A percentile compares a stretch with the other conserved stretches of the same genome.
These are phyloP conservation scores for Penicillium sp. DNA, from an alignment of 2,329 filamentous ascomycete species.

Conservation along the genomic window DNA sequence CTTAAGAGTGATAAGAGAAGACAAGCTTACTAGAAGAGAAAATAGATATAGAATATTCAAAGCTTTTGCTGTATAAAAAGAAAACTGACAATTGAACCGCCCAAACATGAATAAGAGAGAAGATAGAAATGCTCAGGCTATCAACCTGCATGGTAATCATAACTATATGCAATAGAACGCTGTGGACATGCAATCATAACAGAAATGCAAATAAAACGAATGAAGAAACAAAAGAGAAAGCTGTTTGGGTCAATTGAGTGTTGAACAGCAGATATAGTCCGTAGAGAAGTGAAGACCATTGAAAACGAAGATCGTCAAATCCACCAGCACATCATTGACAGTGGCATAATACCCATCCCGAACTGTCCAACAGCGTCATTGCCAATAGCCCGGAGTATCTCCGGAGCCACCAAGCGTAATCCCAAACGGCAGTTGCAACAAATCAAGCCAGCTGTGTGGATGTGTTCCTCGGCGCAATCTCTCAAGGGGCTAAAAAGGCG, in stretches of 20 bases:
- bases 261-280: background rate
- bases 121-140: background rate
- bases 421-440: background rate
- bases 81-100: slow-evolving; percentile 3
- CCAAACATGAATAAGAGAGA: background rate
- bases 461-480: background rate
- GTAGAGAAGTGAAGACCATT: background rate
- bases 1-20: background rate
- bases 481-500: background rate
- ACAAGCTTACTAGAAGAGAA: no score
- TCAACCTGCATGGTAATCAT: slow-evolving; percentile 4
- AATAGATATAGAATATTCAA: background rate
- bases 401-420: background rate
- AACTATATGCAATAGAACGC: slow-evolving; percentile 9
- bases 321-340: background rate
- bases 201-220: slow-evolving; percentile 4
- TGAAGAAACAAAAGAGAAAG: background rate
- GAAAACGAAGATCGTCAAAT: background rate
- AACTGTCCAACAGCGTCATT: background rate
- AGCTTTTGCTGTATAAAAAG: slow-evolving; percentile 2
- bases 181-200: slow-evolving; percentile 7
- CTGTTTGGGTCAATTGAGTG: background rate
- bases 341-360: background rate
- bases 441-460: background rate
- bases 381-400: background rate